Base-by-base conservation (phyloP, 2,329 filamentous ascomycete genomes). In the Aspergillus carbonarius region DNA sequence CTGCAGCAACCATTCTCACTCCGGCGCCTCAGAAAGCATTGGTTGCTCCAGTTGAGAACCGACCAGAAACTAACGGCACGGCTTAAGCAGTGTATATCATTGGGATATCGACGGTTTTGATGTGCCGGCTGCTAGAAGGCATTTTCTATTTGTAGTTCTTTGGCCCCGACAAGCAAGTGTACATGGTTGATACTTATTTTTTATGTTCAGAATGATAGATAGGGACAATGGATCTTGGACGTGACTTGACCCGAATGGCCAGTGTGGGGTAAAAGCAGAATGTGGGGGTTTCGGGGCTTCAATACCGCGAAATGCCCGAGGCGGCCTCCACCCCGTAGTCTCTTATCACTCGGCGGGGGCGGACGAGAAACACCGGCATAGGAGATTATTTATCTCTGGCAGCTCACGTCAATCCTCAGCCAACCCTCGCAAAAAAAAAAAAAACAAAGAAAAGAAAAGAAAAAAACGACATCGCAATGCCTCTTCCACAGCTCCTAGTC, bases 1-100 rank as follows among this genome's bases (percentile, higher is more conserved):
- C 92, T 40, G 90, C 91, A 5, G 81, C 85, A 48, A 84, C 86
- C 57, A 83, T 96, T 15, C 79, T 96, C 57, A 90, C 84, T 53
- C 88, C 91, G 18, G 86, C 72, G 68, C 89, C 76, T 10, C 71
- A 73, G 60, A 81, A 70, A 75, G 77, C 68, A 63, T 78, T 71
- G 66, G 79, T 74, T 67, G 74, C 67, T 13, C 72, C 72, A 50
- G 68, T 49, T 15, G 69, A 71, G 17, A 61, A 63, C 40, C 62
- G 66, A 53, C 54, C 65, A 25, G 54, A 62, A n/a, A 39, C 55
- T 17, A 74, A 71, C 25, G 64, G 65, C 27, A 47, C 62, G 13
- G 54, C 59, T 42, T 60, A 12, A 30, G 27, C 39, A 42, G n/a
- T 15, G 10, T 40, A 18, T 40, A 15, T 13, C 8, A 25, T 5